Evolutionary conservation across 2,329 filamentous ascomycete species (phyloP).

Genomic region (Nemania sp.): DNA sequence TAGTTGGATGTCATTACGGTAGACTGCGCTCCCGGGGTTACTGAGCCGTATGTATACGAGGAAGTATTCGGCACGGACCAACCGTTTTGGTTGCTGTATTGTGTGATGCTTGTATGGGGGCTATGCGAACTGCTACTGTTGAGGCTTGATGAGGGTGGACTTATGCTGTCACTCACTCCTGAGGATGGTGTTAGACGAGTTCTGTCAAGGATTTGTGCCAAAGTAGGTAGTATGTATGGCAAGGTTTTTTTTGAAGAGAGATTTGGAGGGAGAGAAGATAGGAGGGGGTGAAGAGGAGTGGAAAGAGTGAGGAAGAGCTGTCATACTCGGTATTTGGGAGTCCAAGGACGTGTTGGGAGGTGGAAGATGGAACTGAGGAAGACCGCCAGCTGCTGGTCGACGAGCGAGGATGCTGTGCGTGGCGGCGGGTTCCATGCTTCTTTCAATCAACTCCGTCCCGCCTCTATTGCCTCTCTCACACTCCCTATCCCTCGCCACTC

Average conservation of each 20-base stretch:
- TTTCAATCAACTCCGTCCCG: slow-evolving; percentile 30
- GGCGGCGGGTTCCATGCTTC: slow-evolving; percentile 48
- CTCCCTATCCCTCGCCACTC: slow-evolving; percentile 33
- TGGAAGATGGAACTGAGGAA: slow-evolving; percentile 62
- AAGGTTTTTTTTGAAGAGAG: slow-evolving; percentile 28
- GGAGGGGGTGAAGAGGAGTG: slow-evolving; percentile 31
- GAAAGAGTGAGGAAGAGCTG: slow-evolving; percentile 35
- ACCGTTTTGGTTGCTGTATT: slow-evolving; percentile 68
- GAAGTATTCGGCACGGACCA: slow-evolving; percentile 69
- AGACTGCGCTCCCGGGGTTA: slow-evolving; percentile 64
- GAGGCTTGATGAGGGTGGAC: slow-evolving; percentile 70
- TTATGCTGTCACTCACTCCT: slow-evolving; percentile 70
- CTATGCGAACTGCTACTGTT: slow-evolving; percentile 70
- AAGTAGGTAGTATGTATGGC: slow-evolving; percentile 22
- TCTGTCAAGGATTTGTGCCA: slow-evolving; percentile 26
- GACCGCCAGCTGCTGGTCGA: slow-evolving; percentile 74
- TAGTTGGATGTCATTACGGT: slow-evolving; percentile 61
- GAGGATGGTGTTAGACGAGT: slow-evolving; percentile 55
- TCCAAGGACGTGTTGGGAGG: slow-evolving; percentile 52
- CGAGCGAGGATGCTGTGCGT: slow-evolving; percentile 73
- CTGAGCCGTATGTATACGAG: slow-evolving; percentile 67
- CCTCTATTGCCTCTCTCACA: slow-evolving; percentile 27
- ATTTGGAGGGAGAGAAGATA: slow-evolving; percentile 22
- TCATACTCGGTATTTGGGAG: slow-evolving; percentile 53
- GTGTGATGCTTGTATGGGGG: slow-evolving; percentile 64